Base-by-base conservation (phyloP, 177 flowering plant genomes). In the Tripterygium wilfordii region DNA sequence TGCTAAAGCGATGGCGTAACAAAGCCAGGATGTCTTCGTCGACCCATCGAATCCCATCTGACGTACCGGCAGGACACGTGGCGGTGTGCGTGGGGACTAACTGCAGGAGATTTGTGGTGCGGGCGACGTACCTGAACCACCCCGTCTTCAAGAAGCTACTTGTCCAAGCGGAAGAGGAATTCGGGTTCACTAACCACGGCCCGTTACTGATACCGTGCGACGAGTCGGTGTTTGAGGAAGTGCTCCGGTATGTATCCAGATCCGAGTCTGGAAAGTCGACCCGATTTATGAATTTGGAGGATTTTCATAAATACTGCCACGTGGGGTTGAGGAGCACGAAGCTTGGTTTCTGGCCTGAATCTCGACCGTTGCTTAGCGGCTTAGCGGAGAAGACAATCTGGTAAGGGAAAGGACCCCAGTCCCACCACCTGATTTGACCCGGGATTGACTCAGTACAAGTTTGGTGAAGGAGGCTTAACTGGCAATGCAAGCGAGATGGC, bases 41-140 rank as follows among this genome's bases (percentile, higher is more conserved):
- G 0, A 10, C 62, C 53, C 22, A 35, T 2, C 58, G 67, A 22
- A 51, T 79, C 10, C 87, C 98, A 2, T 54, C 88, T 10, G 98
- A 88, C 45, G 96, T 92, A 0, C 98, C 98, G 0, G 74, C 95
- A 0, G 96, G 98, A 12, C 83, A 88, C 70, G 83, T 92, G 55
- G 96, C 95, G 2, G 79, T 92, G 35, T 64, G 68, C 24, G 98
- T 92, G 13, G 98, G 98, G 14, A 40, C 60, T 35, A 64, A 56
- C 15, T 71, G 69, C 37, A 53, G 56, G 36, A 54, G 96, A 47
- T 92, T 83, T 58, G 83, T 92, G 10, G 78, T 92, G 42, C 85
- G 81, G 5, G 71, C 95, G 10, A 49, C 88, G 33, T 65, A 85
- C 73, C 74, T 92, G 58, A 92, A 88, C 80, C 95, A 88, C 53